Conservation (phyloP, 176 grass and related monocot genomes). For the Musa itinerans region DNA sequence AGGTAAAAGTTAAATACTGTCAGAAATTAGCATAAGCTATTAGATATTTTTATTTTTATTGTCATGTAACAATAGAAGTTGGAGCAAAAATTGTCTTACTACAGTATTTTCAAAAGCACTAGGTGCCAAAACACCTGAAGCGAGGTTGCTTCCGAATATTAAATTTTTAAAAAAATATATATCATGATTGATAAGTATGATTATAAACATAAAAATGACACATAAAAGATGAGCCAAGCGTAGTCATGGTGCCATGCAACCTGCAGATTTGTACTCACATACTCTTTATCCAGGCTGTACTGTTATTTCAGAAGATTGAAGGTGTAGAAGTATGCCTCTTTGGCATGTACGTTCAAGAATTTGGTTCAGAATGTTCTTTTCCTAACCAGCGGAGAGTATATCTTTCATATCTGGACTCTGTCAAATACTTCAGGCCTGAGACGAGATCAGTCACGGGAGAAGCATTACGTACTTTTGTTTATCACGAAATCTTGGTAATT, state of each 20-base stretch:
- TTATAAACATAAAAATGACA: no score
- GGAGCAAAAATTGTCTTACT: no score
- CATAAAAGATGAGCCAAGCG: no score
- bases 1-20: constrained; percentile 34
- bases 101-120: no score
- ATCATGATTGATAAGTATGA: no score
- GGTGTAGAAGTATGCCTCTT: constrained; percentile 97
- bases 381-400: constrained; percentile 86
- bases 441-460: constrained; percentile 65
- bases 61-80: no score
- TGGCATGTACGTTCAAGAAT: constrained; percentile 99
- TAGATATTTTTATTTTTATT: no score
- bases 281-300: constrained; percentile 61
- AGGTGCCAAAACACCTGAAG: no score
- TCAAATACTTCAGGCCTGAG: constrained; percentile 96
- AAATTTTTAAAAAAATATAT: no score
- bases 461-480: constrained; percentile 76
- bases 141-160: no score
- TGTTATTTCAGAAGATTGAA: constrained; percentile 98
- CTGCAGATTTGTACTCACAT: background rate
- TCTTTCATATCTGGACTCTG: constrained; percentile 96
- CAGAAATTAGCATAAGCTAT: no score
- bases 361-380: constrained; percentile 72
- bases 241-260: no score
- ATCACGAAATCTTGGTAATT: constrained; percentile 95